A percentile compares a stretch with the other conserved stretches of the same genome.
phyloP scores from a whole-genome alignment of 2,329 filamentous ascomycete species.

The Talaromyces rugulosus region DNA sequence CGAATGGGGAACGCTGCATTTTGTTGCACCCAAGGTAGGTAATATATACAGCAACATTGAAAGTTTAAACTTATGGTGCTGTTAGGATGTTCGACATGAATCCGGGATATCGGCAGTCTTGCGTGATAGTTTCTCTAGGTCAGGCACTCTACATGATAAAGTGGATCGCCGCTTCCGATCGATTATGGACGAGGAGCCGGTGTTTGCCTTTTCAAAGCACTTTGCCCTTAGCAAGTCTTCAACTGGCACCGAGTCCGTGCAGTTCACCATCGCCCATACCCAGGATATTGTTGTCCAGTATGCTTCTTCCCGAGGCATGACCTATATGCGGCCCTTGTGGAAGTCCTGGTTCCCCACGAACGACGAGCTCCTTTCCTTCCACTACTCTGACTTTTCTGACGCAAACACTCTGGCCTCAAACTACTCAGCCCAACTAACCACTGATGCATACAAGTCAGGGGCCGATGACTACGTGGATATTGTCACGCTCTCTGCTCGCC shows the following conservation, averaged over 20 bases:
- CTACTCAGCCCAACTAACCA: constrained; percentile 66
- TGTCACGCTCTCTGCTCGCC: constrained; percentile 70
- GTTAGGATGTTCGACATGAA: constrained; percentile 60
- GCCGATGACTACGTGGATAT: constrained; percentile 74
- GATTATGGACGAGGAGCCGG: constrained; percentile 73
- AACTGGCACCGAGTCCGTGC: constrained; percentile 50
- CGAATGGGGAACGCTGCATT: constrained; percentile 80
- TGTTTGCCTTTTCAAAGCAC: constrained; percentile 72
- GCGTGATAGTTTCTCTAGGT: constrained; percentile 65
- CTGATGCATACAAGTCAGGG: constrained; percentile 69
- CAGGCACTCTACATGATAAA: constrained; percentile 61
- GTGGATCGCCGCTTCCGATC: constrained; percentile 63
- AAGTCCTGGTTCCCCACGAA: constrained; percentile 65
- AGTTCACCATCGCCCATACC: constrained; percentile 72
- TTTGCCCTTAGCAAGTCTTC: constrained; percentile 50
- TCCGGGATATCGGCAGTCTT: constrained; percentile 64
- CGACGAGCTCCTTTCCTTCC: constrained; percentile 65
- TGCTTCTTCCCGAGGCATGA: constrained; percentile 70
- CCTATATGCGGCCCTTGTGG: constrained; percentile 76
- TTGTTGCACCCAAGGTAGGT: constrained; percentile 61
- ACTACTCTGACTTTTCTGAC: constrained; percentile 68
- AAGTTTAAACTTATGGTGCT: neutral
- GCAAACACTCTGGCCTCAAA: constrained; percentile 63
- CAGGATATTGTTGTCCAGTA: constrained; percentile 78
- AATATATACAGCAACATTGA: neutral